These are phyloP conservation scores for Phytophthora pinifolia DNA, from an alignment of 352 stramenopile species.

Conservation along the genomic window DNA sequence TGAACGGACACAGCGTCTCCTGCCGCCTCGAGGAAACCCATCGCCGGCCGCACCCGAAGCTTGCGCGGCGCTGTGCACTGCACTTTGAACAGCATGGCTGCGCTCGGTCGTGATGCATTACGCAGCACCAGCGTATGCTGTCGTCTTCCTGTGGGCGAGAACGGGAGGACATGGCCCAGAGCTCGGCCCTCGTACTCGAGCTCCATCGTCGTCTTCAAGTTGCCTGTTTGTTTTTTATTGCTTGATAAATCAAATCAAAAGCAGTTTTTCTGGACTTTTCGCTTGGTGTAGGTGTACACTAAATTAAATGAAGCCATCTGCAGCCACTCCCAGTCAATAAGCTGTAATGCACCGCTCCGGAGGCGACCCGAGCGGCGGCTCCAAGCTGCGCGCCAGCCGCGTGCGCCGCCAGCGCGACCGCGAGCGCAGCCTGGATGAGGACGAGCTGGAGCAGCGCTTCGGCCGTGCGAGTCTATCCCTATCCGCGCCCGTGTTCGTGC, in stretches of 20 bases:
- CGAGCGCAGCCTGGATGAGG: conserved; percentile 54
- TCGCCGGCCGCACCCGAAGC: conserved; percentile 38
- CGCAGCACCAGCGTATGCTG: conserved; percentile 6
- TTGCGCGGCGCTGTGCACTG: conserved; percentile 40
- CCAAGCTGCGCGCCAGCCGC: conserved; percentile 62
- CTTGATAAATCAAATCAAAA: background rate
- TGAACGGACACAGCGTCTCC: conserved; percentile 15
- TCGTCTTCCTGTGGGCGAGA: conserved; percentile 1
- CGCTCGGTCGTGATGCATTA: conserved; percentile 2
- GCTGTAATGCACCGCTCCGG: too few species aligned
- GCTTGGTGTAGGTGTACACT: background rate
- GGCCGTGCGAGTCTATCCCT: conserved; percentile 38
- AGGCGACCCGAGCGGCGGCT: conserved; percentile 13
- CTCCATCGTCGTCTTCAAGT: conserved; percentile 8
- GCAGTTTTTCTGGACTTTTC: conserved; percentile 9
- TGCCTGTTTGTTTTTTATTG: too few species aligned
- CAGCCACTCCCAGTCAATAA: background rate
- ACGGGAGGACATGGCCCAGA: conserved; percentile 3
- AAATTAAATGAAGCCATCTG: background rate
- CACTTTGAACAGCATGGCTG: conserved; percentile 42
- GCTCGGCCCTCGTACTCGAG: conserved; percentile 12
- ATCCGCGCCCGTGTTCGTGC: conserved; percentile 60
- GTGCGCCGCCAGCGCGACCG: conserved; percentile 53
- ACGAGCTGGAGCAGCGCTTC: conserved; percentile 70
- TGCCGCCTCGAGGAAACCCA: conserved; percentile 18